phyloP scores from a whole-genome alignment of 768 basidiomycete genomes.

The Collybia nuda region DNA sequence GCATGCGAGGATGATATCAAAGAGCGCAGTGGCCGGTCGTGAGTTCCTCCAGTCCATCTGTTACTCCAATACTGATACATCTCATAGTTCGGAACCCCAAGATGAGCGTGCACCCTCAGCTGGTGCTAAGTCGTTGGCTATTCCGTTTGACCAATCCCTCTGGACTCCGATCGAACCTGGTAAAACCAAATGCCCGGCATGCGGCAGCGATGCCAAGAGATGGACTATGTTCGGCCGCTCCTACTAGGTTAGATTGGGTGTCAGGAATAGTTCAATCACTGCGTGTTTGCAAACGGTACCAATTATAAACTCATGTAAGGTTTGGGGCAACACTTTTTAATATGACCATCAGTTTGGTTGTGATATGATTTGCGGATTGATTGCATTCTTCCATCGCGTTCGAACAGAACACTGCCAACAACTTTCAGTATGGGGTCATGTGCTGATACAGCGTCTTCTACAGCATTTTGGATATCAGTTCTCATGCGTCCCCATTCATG shows the following conservation, averaged over 20 bases:
- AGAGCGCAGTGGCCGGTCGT: conserved; percentile 86
- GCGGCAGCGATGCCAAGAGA: conserved; percentile 84
- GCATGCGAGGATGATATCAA: conserved; percentile 98
- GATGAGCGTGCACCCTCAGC: conserved; percentile 97
- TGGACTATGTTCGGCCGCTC: conserved; percentile 97
- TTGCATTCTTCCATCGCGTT: no score
- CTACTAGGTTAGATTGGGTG: conserved; percentile 45
- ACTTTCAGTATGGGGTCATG: no score
- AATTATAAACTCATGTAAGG: no score
- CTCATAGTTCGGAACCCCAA: conserved; percentile 71
- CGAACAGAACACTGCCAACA: no score
- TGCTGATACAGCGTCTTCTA: no score
- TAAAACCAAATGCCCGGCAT: conserved; percentile 88
- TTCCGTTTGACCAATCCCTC: conserved; percentile 89
- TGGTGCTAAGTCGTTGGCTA: conserved; percentile 94
- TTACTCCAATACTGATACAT: conserved; percentile 9
- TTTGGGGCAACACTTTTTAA: no score
- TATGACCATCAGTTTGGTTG: no score
- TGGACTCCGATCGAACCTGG: conserved; percentile 81
- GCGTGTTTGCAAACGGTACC: conserved; percentile 8
- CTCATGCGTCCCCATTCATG: no score
- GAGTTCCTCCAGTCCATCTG: conserved; percentile 26
- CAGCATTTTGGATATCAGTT: no score
- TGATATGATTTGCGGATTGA: no score
- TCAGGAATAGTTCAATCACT: conserved; percentile 6